A percentile compares a stretch with the other conserved stretches of the same genome.
These are phyloP conservation scores for Pichia sp. DNA, from an alignment of 1,139 yeast genomes.

Conservation along the genomic window DNA sequence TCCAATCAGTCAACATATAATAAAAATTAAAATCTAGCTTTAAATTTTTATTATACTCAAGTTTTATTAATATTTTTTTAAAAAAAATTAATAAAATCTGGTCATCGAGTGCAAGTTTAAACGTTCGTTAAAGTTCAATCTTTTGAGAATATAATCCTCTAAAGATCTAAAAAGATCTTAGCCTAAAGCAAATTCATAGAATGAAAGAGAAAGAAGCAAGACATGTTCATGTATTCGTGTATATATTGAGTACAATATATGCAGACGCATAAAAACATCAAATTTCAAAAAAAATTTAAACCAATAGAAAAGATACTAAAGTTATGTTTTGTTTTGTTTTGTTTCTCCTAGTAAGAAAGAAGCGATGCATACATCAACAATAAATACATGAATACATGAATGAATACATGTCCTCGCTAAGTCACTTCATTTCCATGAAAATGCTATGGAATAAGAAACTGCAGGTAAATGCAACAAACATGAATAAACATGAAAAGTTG, in stretches of 20 bases:
- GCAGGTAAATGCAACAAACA: background rate
- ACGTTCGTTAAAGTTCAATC: slow-evolving; percentile 7
- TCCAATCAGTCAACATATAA: slow-evolving; percentile 1
- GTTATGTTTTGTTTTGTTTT: background rate
- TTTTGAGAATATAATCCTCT: slow-evolving; percentile 19
- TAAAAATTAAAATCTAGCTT: background rate
- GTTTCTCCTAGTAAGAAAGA: no score
- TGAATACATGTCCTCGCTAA: background rate
- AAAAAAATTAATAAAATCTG: background rate
- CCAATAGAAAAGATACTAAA: background rate
- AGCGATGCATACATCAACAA: background rate
- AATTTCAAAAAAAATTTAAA: no score
- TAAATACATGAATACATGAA: background rate
- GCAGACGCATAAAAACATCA: background rate
- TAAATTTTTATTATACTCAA: slow-evolving; percentile 2
- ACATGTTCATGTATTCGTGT: slow-evolving; percentile 1
- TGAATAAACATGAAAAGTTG: background rate
- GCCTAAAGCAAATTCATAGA: slow-evolving; percentile 12
- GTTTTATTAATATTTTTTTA: background rate
- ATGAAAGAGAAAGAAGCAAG: slow-evolving; percentile 4
- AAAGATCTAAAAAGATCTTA: slow-evolving; percentile 8
- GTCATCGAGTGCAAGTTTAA: slow-evolving; percentile 14
- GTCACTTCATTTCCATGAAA: no score
- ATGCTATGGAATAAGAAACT: no score
- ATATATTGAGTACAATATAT: no score